A percentile compares a stretch with the other conserved stretches of the same genome.
phyloP scores from a whole-genome alignment of 2,329 filamentous ascomycete genomes.

The Aspergillus candidus region DNA sequence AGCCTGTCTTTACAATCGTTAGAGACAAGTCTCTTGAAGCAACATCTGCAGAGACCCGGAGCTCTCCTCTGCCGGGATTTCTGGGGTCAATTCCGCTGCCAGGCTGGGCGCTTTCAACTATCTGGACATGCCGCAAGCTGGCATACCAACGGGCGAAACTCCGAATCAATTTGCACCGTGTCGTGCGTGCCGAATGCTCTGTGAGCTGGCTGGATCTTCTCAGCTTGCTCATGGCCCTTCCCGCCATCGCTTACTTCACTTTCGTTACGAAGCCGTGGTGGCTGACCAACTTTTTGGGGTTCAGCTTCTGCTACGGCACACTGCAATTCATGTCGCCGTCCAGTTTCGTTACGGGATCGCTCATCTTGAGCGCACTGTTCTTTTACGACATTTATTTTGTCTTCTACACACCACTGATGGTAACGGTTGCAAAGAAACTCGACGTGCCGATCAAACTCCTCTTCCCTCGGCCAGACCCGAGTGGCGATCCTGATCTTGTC shows the following conservation, averaged over 20 bases:
- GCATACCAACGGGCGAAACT: constrained; percentile 48
- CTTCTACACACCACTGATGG: constrained; percentile 50
- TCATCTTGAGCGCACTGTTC: constrained; percentile 75
- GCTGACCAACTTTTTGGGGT: constrained; percentile 79
- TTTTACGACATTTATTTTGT: constrained; percentile 83
- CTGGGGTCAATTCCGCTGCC: constrained; percentile 45
- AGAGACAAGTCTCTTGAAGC: constrained; percentile 5
- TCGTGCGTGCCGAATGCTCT: constrained; percentile 37
- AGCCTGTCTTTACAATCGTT: constrained; percentile 23
- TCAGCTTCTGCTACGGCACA: constrained; percentile 77
- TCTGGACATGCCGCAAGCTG: constrained; percentile 48
- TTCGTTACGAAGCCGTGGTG: constrained; percentile 58
- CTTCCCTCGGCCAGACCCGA: constrained; percentile 57
- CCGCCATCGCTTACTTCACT: constrained; percentile 59
- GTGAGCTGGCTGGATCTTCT: constrained; percentile 45
- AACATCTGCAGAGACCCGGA: constrained; percentile 18
- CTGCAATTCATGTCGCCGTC: constrained; percentile 83
- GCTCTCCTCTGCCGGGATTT: constrained; percentile 49
- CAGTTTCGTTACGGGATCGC: constrained; percentile 72
- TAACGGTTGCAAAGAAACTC: constrained; percentile 69
- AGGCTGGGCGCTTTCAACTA: constrained; percentile 19
- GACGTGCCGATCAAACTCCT: constrained; percentile 91
- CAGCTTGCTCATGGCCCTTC: constrained; percentile 51
- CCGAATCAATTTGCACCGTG: constrained; percentile 49
- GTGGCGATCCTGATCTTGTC: constrained; percentile 36